phyloP scores from a whole-genome alignment of 2,329 filamentous ascomycete genomes.

The Ceratocystis alfenasii region DNA sequence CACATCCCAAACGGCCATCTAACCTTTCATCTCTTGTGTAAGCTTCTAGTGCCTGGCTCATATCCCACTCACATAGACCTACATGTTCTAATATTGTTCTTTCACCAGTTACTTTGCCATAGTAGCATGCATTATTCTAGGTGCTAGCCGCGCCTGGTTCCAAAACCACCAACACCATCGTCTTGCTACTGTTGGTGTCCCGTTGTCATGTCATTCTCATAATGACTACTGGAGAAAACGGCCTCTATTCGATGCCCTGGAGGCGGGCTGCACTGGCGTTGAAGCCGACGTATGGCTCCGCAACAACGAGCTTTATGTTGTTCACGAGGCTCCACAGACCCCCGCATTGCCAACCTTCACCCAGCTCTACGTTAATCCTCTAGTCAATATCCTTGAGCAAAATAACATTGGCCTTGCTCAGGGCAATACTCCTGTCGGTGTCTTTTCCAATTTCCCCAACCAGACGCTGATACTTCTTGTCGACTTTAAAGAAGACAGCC shows the following conservation, averaged over 20 bases:
- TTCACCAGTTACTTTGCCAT: not conserved
- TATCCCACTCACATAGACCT: not conserved
- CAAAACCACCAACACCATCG: not conserved
- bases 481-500: conserved; percentile 53
- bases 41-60: not conserved
- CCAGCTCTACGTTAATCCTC: conserved; percentile 51
- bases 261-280: conserved; percentile 48
- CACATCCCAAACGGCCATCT: too few species aligned
- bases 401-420: conserved; percentile 35
- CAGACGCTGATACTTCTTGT: conserved; percentile 52
- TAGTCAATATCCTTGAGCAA: conserved; percentile 47
- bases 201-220: conserved; percentile 52
- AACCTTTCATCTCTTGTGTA: too few species aligned
- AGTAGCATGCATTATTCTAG: conserved; percentile 9
- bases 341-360: conserved; percentile 45
- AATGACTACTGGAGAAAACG: conserved; percentile 58
- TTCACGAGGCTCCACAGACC: conserved; percentile 35
- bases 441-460: conserved; percentile 42
- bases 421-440: conserved; percentile 33
- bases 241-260: conserved; percentile 51
- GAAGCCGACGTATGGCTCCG: conserved; percentile 60
- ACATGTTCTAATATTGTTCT: not conserved
- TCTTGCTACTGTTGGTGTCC: conserved; percentile 30
- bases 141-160: conserved; percentile 3
- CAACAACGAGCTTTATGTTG: conserved; percentile 45